Evolutionary conservation across 2,329 filamentous ascomycete genomes (phyloP).

Genomic region (Fusarium kyushuense): DNA sequence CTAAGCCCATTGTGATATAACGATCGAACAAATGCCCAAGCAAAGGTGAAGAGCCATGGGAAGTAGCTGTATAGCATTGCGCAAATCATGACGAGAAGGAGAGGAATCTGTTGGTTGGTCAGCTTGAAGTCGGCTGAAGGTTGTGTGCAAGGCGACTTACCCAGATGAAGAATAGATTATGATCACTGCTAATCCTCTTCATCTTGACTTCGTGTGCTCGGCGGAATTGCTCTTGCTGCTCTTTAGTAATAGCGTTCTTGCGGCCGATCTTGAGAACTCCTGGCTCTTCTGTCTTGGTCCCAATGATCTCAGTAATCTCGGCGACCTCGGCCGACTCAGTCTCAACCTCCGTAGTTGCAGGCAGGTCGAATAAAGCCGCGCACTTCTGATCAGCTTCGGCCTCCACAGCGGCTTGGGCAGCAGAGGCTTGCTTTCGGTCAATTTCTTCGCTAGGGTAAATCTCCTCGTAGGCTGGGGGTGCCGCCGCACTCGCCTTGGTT

Average conservation of each 20-base stretch:
- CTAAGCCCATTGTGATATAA: slow-evolving; percentile 49
- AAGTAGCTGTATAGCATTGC: slow-evolving; percentile 65
- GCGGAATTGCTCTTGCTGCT: slow-evolving; percentile 73
- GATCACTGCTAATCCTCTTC: slow-evolving; percentile 72
- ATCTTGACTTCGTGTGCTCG: slow-evolving; percentile 71
- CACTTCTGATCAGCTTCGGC: slow-evolving; percentile 70
- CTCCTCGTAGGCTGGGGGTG: slow-evolving; percentile 82
- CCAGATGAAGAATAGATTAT: slow-evolving; percentile 77
- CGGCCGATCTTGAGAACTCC: slow-evolving; percentile 69
- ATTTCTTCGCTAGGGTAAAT: slow-evolving; percentile 72
- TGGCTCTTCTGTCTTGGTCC: slow-evolving; percentile 56
- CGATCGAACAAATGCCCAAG: slow-evolving; percentile 52
- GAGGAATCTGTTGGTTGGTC: slow-evolving; percentile 59
- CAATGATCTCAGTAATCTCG: slow-evolving; percentile 52
- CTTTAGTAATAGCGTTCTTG: slow-evolving; percentile 72
- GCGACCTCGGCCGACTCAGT: slow-evolving; percentile 53
- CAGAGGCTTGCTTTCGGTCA: slow-evolving; percentile 70
- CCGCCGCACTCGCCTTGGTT: slow-evolving; percentile 60
- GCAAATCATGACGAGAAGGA: slow-evolving; percentile 61
- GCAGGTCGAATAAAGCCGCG: slow-evolving; percentile 63
- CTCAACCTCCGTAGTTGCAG: slow-evolving; percentile 46
- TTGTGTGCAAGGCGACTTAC: slow-evolving; percentile 56
- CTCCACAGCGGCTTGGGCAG: slow-evolving; percentile 68
- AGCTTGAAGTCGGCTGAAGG: slow-evolving; percentile 12
- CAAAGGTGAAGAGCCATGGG: slow-evolving; percentile 59